Percentiles rank a stretch among this genome's conserved stretches.
These are phyloP conservation scores for Neospermospora avenae DNA, from an alignment of 2,329 filamentous ascomycete genomes.

Conservation along the genomic window DNA sequence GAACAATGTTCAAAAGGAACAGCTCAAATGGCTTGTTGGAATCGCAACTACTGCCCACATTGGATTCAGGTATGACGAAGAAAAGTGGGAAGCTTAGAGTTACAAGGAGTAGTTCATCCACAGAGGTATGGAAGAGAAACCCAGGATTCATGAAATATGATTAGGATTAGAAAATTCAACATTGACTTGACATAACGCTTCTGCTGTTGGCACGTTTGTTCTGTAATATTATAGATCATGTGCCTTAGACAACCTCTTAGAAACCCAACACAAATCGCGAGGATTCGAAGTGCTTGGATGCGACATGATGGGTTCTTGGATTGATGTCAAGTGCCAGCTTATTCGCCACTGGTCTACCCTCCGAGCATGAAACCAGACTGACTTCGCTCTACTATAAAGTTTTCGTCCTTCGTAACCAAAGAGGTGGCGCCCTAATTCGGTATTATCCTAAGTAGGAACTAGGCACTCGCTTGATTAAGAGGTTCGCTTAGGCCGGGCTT, in stretches of 20 bases:
- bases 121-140: neutral
- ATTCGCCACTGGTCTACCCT: neutral
- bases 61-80: neutral
- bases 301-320: too few species aligned
- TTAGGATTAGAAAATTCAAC: neutral
- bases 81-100: neutral
- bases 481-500: neutral
- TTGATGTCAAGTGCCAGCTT: neutral
- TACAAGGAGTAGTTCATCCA: neutral
- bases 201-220: neutral
- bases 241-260: neutral
- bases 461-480: neutral
- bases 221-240: neutral
- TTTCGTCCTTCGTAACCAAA: neutral
- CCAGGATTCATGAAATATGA: neutral
- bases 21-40: neutral
- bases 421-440: neutral
- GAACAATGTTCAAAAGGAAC: neutral
- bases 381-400: neutral
- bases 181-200: neutral
- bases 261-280: neutral
- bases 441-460: neutral
- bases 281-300: neutral
- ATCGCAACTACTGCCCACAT: neutral
- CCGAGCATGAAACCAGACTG: neutral